These are phyloP conservation scores for Keithomyces neogunnii DNA, from an alignment of 2,329 filamentous ascomycete genomes.

Conservation along the genomic window DNA sequence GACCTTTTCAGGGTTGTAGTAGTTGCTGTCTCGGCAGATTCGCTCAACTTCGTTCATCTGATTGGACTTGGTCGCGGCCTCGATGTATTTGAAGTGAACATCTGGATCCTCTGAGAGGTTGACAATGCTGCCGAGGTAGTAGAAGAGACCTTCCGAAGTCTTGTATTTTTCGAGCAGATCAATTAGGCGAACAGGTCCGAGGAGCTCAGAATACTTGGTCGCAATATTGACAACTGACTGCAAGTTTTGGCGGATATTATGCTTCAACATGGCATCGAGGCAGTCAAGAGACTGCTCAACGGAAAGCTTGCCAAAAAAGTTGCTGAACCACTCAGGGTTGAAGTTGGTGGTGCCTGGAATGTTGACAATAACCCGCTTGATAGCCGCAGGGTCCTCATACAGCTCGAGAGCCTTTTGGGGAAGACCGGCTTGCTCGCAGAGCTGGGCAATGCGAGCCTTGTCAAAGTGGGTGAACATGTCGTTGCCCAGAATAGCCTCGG, in stretches of 20 bases:
- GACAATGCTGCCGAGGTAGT: slow-evolving; percentile 96
- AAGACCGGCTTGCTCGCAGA: slow-evolving; percentile 90
- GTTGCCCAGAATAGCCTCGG: slow-evolving; percentile 94
- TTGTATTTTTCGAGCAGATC: slow-evolving; percentile 97
- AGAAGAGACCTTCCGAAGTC: slow-evolving; percentile 93
- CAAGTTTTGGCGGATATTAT: slow-evolving; percentile 94
- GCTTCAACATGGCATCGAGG: slow-evolving; percentile 91
- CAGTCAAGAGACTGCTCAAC: slow-evolving; percentile 93
- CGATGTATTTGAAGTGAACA: slow-evolving; percentile 98
- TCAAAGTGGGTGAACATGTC: slow-evolving; percentile 99
- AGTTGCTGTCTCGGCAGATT: slow-evolving; percentile 88
- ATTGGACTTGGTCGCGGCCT: slow-evolving; percentile 87
- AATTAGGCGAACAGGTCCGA: slow-evolving; percentile 80
- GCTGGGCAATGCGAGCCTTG: slow-evolving; percentile 74
- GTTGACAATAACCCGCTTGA: slow-evolving; percentile 86
- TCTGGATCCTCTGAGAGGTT: slow-evolving; percentile 93
- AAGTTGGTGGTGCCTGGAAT: slow-evolving; percentile 77
- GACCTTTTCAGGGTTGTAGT: slow-evolving; percentile 87
- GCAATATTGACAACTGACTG: slow-evolving; percentile 91
- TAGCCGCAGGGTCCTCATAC: slow-evolving; percentile 79
- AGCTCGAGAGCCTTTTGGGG: slow-evolving; percentile 84
- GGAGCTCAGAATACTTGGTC: slow-evolving; percentile 94
- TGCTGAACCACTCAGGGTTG: slow-evolving; percentile 82
- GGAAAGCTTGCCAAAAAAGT: slow-evolving; percentile 88
- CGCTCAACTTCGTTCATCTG: slow-evolving; percentile 96